Evolutionary conservation across 1,139 yeast species (phyloP), one percentile per base, ranked within the genome.

Genomic region (Lodderomyces beijingensis): DNA sequence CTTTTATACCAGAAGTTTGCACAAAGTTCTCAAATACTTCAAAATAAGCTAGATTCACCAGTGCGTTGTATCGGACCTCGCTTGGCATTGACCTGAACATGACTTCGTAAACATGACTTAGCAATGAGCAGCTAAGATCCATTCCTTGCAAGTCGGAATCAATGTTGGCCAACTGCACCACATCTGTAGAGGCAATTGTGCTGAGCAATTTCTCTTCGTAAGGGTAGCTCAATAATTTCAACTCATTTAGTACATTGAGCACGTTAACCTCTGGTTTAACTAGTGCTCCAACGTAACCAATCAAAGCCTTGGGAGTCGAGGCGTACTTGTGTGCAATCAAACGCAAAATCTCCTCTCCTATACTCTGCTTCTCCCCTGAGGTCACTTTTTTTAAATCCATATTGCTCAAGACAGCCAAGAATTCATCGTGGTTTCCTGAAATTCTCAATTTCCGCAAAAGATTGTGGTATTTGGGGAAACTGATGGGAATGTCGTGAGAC

Each of bases 261-360:
- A 53, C 50, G 11, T 35, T 26, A 9, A 7, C 14, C 7, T 23
- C 25, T 7, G 8, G 7, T 23, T 23, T 23, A 14, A 43, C 26
- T 26, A 65, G 44, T 1, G 67, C 50, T 0, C 58, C 54, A 17
- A 57, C 54, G 39, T 68, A 68, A 1, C 72, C 73, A 5, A 64
- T 46, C 9, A 64, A 46, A 3, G 65, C 54, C 28, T 62, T 55
- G 1, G 71, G 70, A 5, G 62, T 54, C 4, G 42, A 39, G 0
- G 60, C 53, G 35, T 51, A 67, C 38, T 59, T 57, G 6, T 42
- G 43, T 16, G 50, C 45, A 33, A 66, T 64, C 16, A 67, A 44
- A 8, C 48, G 39, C 34, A 67, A 46, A 2, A 67, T 56, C 36
- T 66, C 68, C 4, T 51, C 46, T 50, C 57, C 28, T 64, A 46